Percentiles rank a stretch among this genome's conserved stretches.
These are phyloP conservation scores for Penicilliopsis zonata DNA, from an alignment of 495 filamentous ascomycete genomes.

Conservation along the genomic window DNA sequence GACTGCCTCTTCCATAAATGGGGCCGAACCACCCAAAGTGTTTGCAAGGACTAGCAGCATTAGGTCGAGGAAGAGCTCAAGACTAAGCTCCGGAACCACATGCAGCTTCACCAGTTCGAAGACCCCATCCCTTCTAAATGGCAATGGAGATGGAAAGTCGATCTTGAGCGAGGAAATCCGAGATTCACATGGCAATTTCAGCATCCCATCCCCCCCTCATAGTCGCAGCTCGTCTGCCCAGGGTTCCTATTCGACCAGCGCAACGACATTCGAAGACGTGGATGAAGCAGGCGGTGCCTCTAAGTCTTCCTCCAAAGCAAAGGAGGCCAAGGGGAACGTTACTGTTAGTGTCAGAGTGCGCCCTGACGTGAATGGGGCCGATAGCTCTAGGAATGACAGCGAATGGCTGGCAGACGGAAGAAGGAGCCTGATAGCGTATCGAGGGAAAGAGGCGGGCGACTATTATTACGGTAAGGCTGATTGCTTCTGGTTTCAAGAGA, in stretches of 20 bases:
- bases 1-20: slow-evolving; percentile 26
- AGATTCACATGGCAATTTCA: slow-evolving; percentile 59
- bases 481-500: background rate
- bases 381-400: slow-evolving; percentile 49
- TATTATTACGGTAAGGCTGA: slow-evolving; percentile 72
- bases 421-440: slow-evolving; percentile 66
- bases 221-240: slow-evolving; percentile 84
- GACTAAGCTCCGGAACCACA: slow-evolving; percentile 26
- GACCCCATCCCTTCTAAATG: slow-evolving; percentile 66
- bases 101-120: slow-evolving; percentile 40
- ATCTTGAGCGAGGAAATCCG: slow-evolving; percentile 45
- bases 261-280: slow-evolving; percentile 69
- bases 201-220: slow-evolving; percentile 65
- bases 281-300: slow-evolving; percentile 25
- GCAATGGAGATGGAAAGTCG: slow-evolving; percentile 62
- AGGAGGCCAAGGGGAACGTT: slow-evolving; percentile 85
- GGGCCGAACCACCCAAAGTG: slow-evolving; percentile 6
- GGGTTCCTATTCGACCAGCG: slow-evolving; percentile 81
- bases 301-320: slow-evolving; percentile 21
- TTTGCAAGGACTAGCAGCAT: slow-evolving; percentile 11
- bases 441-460: slow-evolving; percentile 81
- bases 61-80: slow-evolving; percentile 23
- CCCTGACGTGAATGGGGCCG: slow-evolving; percentile 57
- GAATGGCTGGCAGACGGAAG: slow-evolving; percentile 93
- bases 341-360: slow-evolving; percentile 90